Percentiles rank a stretch among this genome's conserved stretches.
Conservation (phyloP, 2,329 filamentous ascomycete species). For the Cladosporium velox region DNA sequence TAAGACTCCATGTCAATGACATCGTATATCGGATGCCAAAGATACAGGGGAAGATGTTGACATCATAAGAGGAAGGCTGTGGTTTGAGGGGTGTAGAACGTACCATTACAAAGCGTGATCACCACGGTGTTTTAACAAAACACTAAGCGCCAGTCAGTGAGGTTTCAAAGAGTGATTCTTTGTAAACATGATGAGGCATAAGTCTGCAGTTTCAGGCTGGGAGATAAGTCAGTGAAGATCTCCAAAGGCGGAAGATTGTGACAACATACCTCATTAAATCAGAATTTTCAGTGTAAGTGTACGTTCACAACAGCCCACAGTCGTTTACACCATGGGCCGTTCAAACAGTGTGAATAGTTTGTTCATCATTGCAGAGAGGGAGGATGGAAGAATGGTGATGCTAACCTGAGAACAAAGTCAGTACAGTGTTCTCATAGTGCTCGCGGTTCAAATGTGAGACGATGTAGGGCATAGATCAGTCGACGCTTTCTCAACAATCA, state of each 20-base stretch:
- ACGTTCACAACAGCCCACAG: constrained; percentile 55
- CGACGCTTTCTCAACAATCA: constrained; percentile 72
- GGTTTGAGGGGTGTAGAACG: neutral
- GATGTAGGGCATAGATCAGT: constrained; percentile 50
- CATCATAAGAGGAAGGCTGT: constrained; percentile 23
- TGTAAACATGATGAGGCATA: constrained; percentile 9
- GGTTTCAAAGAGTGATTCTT: neutral
- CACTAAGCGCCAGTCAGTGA: constrained; percentile 13
- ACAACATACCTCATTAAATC: constrained; percentile 66
- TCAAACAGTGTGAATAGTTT: constrained; percentile 72
- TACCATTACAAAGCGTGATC: neutral
- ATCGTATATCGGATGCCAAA: constrained; percentile 16
- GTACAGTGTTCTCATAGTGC: constrained; percentile 20
- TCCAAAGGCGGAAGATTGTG: constrained; percentile 29
- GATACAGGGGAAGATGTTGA: constrained; percentile 20
- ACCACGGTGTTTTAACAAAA: neutral
- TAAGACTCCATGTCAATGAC: constrained; percentile 24
- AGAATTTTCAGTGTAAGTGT: constrained; percentile 65
- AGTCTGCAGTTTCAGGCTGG: constrained; percentile 35
- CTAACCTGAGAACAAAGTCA: constrained; percentile 30
- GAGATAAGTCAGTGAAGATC: constrained; percentile 33
- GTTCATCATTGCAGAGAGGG: constrained; percentile 60
- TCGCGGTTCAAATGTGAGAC: constrained; percentile 4
- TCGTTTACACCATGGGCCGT: constrained; percentile 53
- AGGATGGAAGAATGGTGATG: constrained; percentile 6